Conservation (phyloP, 805 yeast species). For the Groenewaldozyma salmanticensis region DNA sequence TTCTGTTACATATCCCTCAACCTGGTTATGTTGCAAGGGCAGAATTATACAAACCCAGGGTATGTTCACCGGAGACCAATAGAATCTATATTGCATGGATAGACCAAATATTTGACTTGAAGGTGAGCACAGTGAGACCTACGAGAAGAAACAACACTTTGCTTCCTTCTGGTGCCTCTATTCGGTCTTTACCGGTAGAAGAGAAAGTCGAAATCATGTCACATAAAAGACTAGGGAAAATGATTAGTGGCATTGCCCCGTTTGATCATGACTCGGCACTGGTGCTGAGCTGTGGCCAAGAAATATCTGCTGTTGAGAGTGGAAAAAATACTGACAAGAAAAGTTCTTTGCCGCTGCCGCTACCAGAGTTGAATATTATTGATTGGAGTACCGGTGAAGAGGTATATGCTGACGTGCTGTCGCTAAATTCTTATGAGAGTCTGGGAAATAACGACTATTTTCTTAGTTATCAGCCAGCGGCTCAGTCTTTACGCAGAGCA, state of each 20-base stretch:
- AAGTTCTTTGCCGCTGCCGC: too few species aligned
- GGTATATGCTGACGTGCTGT: conserved; percentile 68
- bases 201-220: conserved; percentile 28
- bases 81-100: conserved; percentile 78
- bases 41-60: conserved; percentile 77
- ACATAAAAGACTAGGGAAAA: conserved; percentile 32
- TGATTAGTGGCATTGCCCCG: conserved; percentile 71
- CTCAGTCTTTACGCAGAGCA: background rate
- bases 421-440: conserved; percentile 44
- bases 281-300: conserved; percentile 46
- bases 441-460: conserved; percentile 77
- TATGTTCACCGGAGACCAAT: conserved; percentile 55
- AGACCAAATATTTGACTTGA: conserved; percentile 60
- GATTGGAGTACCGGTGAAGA: conserved; percentile 61
- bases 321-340: conserved; percentile 24
- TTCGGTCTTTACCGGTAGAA: conserved; percentile 12
- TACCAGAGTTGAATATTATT: conserved; percentile 66
- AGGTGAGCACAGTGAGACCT: conserved; percentile 31
- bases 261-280: conserved; percentile 57
- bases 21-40: conserved; percentile 53
- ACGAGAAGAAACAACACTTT: conserved; percentile 1
- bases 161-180: conserved; percentile 9
- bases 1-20: conserved; percentile 43
- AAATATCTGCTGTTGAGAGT: conserved; percentile 23
- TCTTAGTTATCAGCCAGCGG: conserved; percentile 22